Evolutionary conservation across 2,329 filamentous ascomycete genomes (phyloP), one percentile per base, ranked within the genome.

Genomic region (Epichloe uncinata): DNA sequence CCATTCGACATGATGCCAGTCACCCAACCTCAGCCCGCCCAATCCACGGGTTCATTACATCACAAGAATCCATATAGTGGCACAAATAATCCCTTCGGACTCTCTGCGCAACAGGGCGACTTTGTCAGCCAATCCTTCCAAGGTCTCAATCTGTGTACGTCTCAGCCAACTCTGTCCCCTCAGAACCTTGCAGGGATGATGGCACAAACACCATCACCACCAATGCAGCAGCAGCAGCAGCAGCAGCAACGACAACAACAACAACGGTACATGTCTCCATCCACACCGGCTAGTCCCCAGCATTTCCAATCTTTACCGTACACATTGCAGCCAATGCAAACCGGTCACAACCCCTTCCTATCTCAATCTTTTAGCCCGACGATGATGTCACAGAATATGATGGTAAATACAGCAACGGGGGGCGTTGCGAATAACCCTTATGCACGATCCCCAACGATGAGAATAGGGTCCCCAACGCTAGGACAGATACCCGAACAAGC

Each of bases 61-160:
- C 79, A 72, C 57, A 76, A 70, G 59, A 79, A 79, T 52, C 73
- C 75, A 0, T 81, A 78, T 53, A 53, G 55, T 13, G 73, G 70
- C 53, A 71, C 77, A 12, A 81, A 79, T 53, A 91, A 91, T 59
- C 86, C 86, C 5, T 91, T 90, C 57, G 76, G 83, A 8, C 63
- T 68, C 47, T 72, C 73, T 2, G 60, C 65, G 15, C 69, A 67
- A 56, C 55, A 68, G 45, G 55, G 58, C 8, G 66, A 69, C 44
- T 52, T 58, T 11, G 65, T 89, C 16, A 79, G 81, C 54, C 79
- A 85, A 57, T 80, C 85, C 1, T 85, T 95, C 60, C 83, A 90
- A 61, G 81, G 78, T 54, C 74, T 95, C 66, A 81, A 86, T 37
- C 69, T 95, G 2, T 79, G 79, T 22, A 64, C 65, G 46, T 53